These are phyloP conservation scores for Odonthalia washingtoniensis DNA, from an alignment of 31 red algal species.

Conservation along the genomic window DNA sequence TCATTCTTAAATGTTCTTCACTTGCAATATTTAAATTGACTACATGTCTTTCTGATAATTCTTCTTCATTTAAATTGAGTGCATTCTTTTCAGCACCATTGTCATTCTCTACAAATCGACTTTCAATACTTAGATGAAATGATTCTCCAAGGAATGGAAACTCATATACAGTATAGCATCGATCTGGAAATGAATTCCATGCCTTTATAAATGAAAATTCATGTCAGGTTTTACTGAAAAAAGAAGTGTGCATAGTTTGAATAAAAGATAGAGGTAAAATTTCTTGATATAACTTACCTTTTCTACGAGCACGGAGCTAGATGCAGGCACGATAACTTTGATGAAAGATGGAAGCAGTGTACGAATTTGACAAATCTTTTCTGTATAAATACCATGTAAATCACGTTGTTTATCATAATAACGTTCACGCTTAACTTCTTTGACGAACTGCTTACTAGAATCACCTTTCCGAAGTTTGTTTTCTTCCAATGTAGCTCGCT, in stretches of 20 bases:
- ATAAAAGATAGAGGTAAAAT: too few species aligned
- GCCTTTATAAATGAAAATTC: slow-evolving; percentile 49
- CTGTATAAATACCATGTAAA: slow-evolving; percentile 84
- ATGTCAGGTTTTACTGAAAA: not conserved
- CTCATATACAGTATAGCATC: slow-evolving; percentile 73
- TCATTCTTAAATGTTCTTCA: slow-evolving; percentile 44
- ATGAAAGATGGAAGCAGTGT: slow-evolving; percentile 62
- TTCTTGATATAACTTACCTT: slow-evolving; percentile 32
- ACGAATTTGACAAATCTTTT: slow-evolving; percentile 74
- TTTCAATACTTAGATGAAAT: slow-evolving; percentile 78
- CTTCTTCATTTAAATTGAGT: slow-evolving; percentile 41
- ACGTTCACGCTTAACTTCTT: slow-evolving; percentile 77
- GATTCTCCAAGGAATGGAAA: slow-evolving; percentile 68
- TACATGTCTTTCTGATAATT: slow-evolving; percentile 67
- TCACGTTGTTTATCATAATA: slow-evolving; percentile 62
- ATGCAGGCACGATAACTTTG: slow-evolving; percentile 54
- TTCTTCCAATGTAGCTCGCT: slow-evolving; percentile 76
- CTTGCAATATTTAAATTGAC: slow-evolving; percentile 71
- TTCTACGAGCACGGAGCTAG: slow-evolving; percentile 42
- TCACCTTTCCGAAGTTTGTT: slow-evolving; percentile 48
- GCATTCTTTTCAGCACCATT: slow-evolving; percentile 55
- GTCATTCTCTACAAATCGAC: slow-evolving; percentile 57
- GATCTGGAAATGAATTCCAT: slow-evolving; percentile 88
- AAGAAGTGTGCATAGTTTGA: too few species aligned
- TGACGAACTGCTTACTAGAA: slow-evolving; percentile 22